Conservation (phyloP, 805 yeast genomes). For the Ogataea wickerhamii region DNA sequence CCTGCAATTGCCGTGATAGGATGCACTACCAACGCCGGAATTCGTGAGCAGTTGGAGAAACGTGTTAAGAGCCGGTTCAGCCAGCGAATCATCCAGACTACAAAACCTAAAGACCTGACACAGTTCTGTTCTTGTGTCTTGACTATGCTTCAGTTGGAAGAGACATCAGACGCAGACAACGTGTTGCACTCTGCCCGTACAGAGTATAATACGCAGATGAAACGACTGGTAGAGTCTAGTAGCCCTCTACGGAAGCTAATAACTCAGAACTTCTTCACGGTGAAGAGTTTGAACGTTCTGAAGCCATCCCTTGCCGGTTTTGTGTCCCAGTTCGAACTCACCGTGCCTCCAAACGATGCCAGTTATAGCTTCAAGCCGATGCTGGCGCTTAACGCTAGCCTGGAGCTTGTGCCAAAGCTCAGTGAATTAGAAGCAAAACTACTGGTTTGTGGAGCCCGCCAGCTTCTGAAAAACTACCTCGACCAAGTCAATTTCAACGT, state of each 20-base stretch:
- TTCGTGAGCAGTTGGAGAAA: constrained; percentile 81
- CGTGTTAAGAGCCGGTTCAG: constrained; percentile 88
- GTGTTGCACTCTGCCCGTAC: background rate
- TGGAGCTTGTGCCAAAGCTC: constrained; percentile 35
- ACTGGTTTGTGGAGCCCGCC: constrained; percentile 72
- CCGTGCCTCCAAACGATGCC: background rate
- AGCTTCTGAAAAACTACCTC: constrained; percentile 53
- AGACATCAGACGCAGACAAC: background rate
- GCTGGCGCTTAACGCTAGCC: constrained; percentile 12
- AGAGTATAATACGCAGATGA: constrained; percentile 35
- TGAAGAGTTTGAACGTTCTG: constrained; percentile 53
- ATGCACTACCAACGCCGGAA: constrained; percentile 65
- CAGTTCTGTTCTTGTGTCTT: constrained; percentile 49
- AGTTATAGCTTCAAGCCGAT: background rate
- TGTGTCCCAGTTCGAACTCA: background rate
- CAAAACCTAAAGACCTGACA: constrained; percentile 45
- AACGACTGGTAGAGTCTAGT: constrained; percentile 23
- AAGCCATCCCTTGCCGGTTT: constrained; percentile 22
- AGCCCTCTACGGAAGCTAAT: constrained; percentile 37
- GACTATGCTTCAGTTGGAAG: constrained; percentile 12
- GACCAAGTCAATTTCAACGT: constrained; percentile 71
- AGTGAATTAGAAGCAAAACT: constrained; percentile 72
- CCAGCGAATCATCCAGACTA: constrained; percentile 65
- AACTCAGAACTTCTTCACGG: constrained; percentile 50
- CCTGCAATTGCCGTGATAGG: constrained; percentile 79